Base-by-base conservation (phyloP, 768 basidiomycete genomes). In the Phaeotremella skinneri region DNA sequence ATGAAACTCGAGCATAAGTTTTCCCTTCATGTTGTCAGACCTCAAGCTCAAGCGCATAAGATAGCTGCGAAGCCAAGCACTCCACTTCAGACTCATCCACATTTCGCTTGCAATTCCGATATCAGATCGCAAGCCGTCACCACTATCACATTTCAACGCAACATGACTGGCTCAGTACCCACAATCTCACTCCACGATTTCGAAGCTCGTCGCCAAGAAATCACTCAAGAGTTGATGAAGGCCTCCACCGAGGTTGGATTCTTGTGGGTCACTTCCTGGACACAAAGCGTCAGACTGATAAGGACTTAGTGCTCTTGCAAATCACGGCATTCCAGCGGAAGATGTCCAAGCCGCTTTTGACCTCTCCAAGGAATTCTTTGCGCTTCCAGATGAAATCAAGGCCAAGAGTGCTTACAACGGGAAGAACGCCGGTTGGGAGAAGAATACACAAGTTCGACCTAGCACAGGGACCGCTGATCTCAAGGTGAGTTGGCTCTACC, bases 401-500 rank as follows among this genome's bases (percentile, higher is more conserved):
- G n/a, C 43, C 37, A 68, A 70, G 49, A 72, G 63, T 4, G 57
- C 70, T 27, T 58, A 65, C 48, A 54, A 62, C 37, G 65, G 65
- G 17, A 61, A 64, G 52, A 64, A 64, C 59, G 62, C 66, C 23
- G 68, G 68, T 7, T 64, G 58, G 62, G 68, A 69, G 50, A 55
- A 54, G 43, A 55, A 59, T 27, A 53, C 62, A 5, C 69, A 71
- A 49, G 55, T 72, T 31, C 55, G 72, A 11, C 72, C 72, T 25
- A 64, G 62, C 20, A 74, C 72, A 2, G 72, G 72, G 3, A 64
- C 64, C 21, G 63, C 70, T 11, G 72, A 72, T 45, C 68, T 66
- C 32, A 74, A 66, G 57, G 57, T 55, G 23, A 6, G 43, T 43
- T 4, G n/a, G n/a, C n/a, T n/a, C n/a, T n/a, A n/a, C n/a, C n/a